Base-by-base conservation (phyloP, 1,284 basidiomycete species). In the Austroboletus novae-zelandiae region DNA sequence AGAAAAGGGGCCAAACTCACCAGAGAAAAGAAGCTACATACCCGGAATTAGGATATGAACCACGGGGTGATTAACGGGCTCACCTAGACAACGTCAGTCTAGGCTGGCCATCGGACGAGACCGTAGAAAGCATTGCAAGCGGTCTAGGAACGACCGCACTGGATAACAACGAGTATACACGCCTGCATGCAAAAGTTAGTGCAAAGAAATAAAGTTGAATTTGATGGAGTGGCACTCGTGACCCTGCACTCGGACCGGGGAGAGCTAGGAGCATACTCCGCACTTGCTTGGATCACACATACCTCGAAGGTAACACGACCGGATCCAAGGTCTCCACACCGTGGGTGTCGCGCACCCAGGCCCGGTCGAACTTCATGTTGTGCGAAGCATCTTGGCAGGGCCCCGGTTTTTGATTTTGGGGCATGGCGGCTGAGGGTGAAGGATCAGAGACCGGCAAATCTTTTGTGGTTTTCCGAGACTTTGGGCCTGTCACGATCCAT, bases 1-100 rank as follows among this genome's bases (percentile, higher is more conserved):
- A 40, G 37, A 55, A 25, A 47, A 36, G 43, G 44, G 47, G n/a
- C 29, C 30, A 36, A 29, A 36, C 61, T 41, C 40, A 47, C 56
- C 75, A 81, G 75, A 14, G 79, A 82, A 62, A 84, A 81, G 65
- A 80, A 84, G 54, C 80, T 82, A 54, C n/a, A 17, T 17, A 18
- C 43, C 41, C 41, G 36, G 11, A 48, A 29, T 56, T 30, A 51
- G 30, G 30, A 51, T 34, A 32, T 45, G 25, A 47, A 27, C 25
- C 14, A 32, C 5, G 18, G 34, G 32, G n/a, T 15, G 20, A 6
- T 9, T 27, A 9, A 34, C 9, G 8, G 45, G 48, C 47, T 48
- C 53, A 79, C 78, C 81, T 84, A 67, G 84, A 84, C 1, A 83
- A 82, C 13, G 84, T 80, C 34, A 91, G 77, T 66, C 91, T 91